Evolutionary conservation across 192 early-diverging fungal species (phyloP).

Genomic region (Allomyces macrogynus): DNA sequence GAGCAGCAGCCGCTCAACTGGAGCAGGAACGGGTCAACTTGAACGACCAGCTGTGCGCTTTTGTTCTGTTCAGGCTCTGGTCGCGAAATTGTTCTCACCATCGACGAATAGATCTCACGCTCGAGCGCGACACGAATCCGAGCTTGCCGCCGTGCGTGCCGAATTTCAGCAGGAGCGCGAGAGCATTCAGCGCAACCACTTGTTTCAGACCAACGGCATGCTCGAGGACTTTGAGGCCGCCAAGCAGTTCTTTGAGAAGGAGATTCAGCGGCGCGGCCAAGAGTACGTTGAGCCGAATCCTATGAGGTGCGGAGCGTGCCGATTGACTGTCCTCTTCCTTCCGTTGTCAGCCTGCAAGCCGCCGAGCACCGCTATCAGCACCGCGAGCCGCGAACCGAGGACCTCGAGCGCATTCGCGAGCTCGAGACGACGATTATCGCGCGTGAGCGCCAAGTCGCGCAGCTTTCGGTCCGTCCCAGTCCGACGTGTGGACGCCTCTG

Average conservation of each 20-base stretch:
- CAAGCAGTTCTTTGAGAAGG: conserved; percentile 1
- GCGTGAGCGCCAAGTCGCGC: background rate
- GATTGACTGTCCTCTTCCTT: no score
- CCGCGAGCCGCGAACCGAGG: conserved; percentile 5
- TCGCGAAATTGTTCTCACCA: no score
- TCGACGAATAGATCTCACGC: no score
- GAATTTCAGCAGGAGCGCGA: background rate
- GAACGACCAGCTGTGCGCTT: no score
- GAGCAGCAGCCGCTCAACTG: no score
- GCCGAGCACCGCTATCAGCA: conserved; percentile 2
- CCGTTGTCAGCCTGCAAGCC: conserved; percentile 1
- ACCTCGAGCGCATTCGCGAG: conserved; percentile 3
- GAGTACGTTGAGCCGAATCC: background rate
- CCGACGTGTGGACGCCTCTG: no score
- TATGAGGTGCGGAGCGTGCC: no score
- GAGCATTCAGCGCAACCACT: background rate
- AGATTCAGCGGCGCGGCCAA: conserved; percentile 2
- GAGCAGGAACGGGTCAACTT: no score
- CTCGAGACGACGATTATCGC: conserved; percentile 1
- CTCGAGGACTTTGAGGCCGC: conserved; percentile 7
- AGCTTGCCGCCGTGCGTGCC: conserved; percentile 1
- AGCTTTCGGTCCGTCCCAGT: no score
- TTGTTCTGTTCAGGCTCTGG: no score
- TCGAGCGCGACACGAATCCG: background rate
- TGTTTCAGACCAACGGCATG: conserved; percentile 3